Conservation (phyloP, 257 asterid species). For the Nicotiana knightiana region DNA sequence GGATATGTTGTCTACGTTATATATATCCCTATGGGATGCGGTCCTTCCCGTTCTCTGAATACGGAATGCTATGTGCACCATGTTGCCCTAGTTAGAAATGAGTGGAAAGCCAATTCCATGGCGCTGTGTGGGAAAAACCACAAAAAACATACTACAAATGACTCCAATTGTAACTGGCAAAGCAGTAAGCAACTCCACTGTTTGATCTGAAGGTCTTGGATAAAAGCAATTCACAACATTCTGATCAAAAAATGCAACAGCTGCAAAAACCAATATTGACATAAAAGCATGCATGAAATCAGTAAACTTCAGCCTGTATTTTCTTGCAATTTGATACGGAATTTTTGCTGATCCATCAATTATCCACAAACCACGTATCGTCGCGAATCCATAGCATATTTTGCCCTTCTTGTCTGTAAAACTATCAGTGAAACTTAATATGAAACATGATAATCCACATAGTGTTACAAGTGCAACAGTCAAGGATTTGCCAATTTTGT, state of each 20-base stretch:
- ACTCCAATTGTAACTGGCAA: constrained; percentile 87
- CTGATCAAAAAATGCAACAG: constrained; percentile 61
- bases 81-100: constrained; percentile 6
- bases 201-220: constrained; percentile 56
- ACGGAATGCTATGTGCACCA: too few relatives aligned
- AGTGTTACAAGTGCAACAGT: constrained; percentile 52
- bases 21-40: too few relatives aligned
- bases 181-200: constrained; percentile 51
- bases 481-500: constrained; percentile 33
- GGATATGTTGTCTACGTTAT: too few relatives aligned
- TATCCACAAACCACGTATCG: constrained; percentile 62
- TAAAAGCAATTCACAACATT: constrained; percentile 68
- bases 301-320: constrained; percentile 52
- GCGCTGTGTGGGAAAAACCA: constrained; percentile 71
- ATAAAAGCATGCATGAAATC: constrained; percentile 75
- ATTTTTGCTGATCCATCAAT: constrained; percentile 63
- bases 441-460: constrained; percentile 61
- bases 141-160: constrained; percentile 69
- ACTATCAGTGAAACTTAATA: constrained; percentile 78
- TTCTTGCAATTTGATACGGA: constrained; percentile 41
- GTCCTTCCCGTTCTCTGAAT: too few relatives aligned
- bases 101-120: constrained; percentile 94
- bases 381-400: constrained; percentile 71
- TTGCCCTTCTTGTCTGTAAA: constrained; percentile 65
- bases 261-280: constrained; percentile 72